A percentile compares a stretch with the other conserved stretches of the same genome.
These are phyloP conservation scores for Pterocarpus santalinus DNA, from an alignment of 306 rosid genomes.

Conservation along the genomic window DNA sequence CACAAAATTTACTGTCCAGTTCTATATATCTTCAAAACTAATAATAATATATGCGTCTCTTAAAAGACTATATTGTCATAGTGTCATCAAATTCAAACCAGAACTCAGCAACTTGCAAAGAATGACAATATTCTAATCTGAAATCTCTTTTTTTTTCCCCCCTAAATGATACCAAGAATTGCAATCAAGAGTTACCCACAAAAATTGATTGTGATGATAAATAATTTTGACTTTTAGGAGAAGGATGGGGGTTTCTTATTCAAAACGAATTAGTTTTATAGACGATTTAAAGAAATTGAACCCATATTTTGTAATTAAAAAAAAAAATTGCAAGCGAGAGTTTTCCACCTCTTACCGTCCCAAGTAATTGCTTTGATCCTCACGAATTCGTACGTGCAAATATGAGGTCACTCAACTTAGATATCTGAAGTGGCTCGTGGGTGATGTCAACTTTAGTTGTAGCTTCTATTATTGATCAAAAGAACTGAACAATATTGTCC, in stretches of 20 bases:
- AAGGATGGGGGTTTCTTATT: no score
- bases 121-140: constrained; percentile 3
- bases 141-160: neutral
- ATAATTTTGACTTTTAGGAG: no score
- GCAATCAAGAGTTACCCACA: no score
- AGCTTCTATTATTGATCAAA: neutral
- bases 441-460: constrained; percentile 8
- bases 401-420: neutral
- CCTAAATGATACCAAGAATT: neutral
- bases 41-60: neutral
- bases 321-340: neutral
- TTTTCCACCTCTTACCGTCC: neutral
- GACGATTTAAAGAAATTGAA: no score
- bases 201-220: no score
- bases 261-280: no score
- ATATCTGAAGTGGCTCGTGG: neutral
- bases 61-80: neutral
- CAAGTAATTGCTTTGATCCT: constrained; percentile 1
- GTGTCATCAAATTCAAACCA: constrained; percentile 8
- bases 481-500: neutral
- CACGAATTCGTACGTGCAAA: neutral
- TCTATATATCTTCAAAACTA: constrained; percentile 2
- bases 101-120: constrained; percentile 7
- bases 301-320: no score
- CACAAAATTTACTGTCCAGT: neutral